These are phyloP conservation scores for Neurospora sp. DNA, from an alignment of 2,329 filamentous ascomycete genomes.

Conservation along the genomic window DNA sequence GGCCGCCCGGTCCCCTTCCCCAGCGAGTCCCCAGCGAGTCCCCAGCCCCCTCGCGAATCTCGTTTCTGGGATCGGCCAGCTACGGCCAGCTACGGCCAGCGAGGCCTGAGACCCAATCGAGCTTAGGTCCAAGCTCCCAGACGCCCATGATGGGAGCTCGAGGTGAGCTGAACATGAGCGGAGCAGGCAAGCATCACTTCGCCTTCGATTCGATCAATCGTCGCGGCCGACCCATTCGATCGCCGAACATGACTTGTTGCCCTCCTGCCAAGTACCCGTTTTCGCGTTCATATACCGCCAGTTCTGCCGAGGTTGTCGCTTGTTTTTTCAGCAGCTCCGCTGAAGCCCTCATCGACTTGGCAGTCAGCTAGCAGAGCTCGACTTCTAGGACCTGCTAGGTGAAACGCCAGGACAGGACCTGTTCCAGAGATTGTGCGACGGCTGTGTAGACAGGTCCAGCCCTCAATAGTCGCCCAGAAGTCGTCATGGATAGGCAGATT, in stretches of 20 bases:
- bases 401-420: not conserved
- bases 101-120: constrained; percentile 1
- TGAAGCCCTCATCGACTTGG: not conserved
- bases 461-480: not conserved
- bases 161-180: constrained; percentile 11
- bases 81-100: constrained; percentile 3
- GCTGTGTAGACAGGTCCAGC: not conserved
- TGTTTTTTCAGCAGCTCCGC: not conserved
- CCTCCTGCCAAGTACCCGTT: constrained; percentile 9
- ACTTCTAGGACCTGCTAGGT: not conserved
- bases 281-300: not conserved
- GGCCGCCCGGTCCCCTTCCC: constrained; percentile 5
- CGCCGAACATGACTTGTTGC: constrained; percentile 10
- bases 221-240: constrained; percentile 11
- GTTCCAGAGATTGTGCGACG: not conserved
- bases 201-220: not conserved
- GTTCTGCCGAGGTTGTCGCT: not conserved
- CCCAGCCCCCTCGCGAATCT: constrained; percentile 10
- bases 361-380: not conserved
- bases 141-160: constrained; percentile 2
- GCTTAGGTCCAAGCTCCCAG: not conserved
- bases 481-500: not conserved
- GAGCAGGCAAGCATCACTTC: not conserved
- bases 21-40: not conserved
- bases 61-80: constrained; percentile 7